phyloP scores from a whole-genome alignment of 768 basidiomycete species.

The Pulveroboletus frians region DNA sequence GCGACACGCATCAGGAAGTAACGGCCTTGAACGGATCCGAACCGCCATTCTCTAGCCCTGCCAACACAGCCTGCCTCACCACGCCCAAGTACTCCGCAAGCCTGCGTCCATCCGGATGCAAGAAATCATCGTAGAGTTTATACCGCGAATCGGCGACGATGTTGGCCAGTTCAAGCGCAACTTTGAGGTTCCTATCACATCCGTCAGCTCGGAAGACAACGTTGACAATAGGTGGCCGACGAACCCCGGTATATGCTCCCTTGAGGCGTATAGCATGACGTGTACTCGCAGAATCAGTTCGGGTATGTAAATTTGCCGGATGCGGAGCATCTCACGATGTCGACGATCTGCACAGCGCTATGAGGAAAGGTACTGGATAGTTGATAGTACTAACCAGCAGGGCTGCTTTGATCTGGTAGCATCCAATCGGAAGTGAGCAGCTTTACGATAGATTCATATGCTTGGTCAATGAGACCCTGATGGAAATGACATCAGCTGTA shows the following conservation, averaged over 20 bases:
- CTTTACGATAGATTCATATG: constrained; percentile 59
- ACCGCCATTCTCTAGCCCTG: constrained; percentile 66
- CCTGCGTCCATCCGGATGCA: constrained; percentile 50
- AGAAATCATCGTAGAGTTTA: constrained; percentile 81
- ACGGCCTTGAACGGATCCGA: constrained; percentile 67
- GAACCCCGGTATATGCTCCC: constrained; percentile 60
- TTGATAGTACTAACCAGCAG: constrained; percentile 27
- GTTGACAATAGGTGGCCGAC: constrained; percentile 31
- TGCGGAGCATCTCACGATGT: constrained; percentile 64
- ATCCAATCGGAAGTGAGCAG: constrained; percentile 78
- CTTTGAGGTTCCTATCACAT: constrained; percentile 61
- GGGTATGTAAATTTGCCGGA: constrained; percentile 84
- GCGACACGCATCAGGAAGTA: constrained; percentile 13
- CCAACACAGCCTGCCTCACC: constrained; percentile 67
- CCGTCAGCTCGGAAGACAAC: constrained; percentile 2
- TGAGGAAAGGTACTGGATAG: not conserved
- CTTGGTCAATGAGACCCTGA: constrained; percentile 58
- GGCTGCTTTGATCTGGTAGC: constrained; percentile 46
- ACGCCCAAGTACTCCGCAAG: constrained; percentile 71
- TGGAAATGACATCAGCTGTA: not conserved
- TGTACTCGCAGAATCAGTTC: constrained; percentile 88
- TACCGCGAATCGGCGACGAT: constrained; percentile 85
- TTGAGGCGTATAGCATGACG: constrained; percentile 59
- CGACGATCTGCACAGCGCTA: constrained; percentile 47
- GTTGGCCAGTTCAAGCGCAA: constrained; percentile 72